A percentile compares a stretch with the other conserved stretches of the same genome.
These are phyloP conservation scores for Ulvella scutata DNA, from an alignment of 139 green algal species.

Conservation along the genomic window DNA sequence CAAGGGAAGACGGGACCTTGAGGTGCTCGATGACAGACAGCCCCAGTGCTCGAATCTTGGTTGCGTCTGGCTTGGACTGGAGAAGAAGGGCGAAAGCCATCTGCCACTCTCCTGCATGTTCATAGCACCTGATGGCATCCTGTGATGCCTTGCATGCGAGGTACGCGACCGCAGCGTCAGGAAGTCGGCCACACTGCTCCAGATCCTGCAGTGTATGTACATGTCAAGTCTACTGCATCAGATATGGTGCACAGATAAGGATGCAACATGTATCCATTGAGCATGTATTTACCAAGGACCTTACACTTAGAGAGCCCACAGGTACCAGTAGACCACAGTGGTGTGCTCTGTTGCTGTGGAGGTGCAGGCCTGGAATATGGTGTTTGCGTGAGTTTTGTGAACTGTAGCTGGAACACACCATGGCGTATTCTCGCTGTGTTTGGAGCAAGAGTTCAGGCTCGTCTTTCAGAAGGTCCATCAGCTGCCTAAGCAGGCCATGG, in stretches of 20 bases:
- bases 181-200: conserved; percentile 19
- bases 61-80: conserved; percentile 19
- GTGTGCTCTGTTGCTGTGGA: no score
- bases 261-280: no score
- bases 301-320: no score
- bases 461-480: conserved; percentile 32
- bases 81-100: conserved; percentile 53
- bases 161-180: conserved; percentile 58
- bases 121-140: conserved; percentile 49
- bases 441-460: conserved; percentile 4
- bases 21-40: conserved; percentile 50
- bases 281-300: no score
- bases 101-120: conserved; percentile 51
- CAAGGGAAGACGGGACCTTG: no score
- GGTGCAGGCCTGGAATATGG: no score
- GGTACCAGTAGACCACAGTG: no score
- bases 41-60: conserved; percentile 30
- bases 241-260: no score
- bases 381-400: no score
- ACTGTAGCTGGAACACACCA: conserved; percentile 4
- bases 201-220: conserved; percentile 22
- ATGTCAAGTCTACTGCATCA: no score
- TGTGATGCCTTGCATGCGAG: conserved; percentile 32
- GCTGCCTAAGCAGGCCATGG: conserved; percentile 50
- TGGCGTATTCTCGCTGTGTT: conserved; percentile 28